Conservation (phyloP, 805 yeast genomes). For the Kazachstania psychrophila region DNA sequence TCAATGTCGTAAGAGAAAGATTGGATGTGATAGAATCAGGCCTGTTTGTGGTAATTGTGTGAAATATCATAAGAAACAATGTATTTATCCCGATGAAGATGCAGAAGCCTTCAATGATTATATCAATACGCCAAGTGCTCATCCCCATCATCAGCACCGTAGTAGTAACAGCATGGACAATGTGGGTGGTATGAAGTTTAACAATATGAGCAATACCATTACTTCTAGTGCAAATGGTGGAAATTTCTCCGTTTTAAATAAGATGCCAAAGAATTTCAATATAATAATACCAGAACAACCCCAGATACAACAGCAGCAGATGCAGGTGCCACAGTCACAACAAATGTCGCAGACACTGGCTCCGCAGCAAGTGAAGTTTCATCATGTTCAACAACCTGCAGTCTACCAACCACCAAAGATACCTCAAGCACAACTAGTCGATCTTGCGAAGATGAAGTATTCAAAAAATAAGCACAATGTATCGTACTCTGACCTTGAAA, state of each 20-base stretch:
- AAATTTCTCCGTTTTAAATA: too few species aligned
- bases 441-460: background rate
- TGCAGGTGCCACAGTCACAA: too few species aligned
- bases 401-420: background rate
- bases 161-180: too few species aligned
- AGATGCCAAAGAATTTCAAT: too few species aligned
- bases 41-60: constrained; percentile 40
- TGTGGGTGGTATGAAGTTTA: too few species aligned
- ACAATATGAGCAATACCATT: too few species aligned
- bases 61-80: constrained; percentile 11
- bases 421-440: background rate
- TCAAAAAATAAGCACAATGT: background rate
- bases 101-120: constrained; percentile 4
- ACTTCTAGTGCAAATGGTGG: too few species aligned
- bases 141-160: background rate
- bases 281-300: too few species aligned
- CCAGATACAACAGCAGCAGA: too few species aligned
- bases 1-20: constrained; percentile 37
- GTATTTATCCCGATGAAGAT: constrained; percentile 20
- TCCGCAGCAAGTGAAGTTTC: background rate
- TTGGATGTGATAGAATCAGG: constrained; percentile 41
- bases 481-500: constrained; percentile 2
- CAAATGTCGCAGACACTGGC: background rate
- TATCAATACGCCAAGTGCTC: background rate
- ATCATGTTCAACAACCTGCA: background rate